phyloP scores from a whole-genome alignment of 2,329 filamentous ascomycete species.

The Plenodomus lindquistii region DNA sequence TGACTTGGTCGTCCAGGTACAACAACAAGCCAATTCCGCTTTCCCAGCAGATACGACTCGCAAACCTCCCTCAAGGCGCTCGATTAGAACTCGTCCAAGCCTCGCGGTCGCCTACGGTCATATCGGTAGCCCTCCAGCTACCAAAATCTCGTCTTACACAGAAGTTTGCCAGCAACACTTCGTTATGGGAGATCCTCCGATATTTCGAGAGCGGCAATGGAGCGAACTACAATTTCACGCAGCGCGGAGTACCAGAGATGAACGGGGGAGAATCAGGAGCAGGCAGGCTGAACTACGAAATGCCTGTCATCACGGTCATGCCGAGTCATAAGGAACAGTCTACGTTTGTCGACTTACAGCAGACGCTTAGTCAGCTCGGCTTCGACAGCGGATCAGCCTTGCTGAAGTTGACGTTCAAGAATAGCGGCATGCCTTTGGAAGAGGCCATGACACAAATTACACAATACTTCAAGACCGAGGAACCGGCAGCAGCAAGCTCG shows the following conservation, averaged over 20 bases:
- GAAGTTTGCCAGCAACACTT: constrained; percentile 86
- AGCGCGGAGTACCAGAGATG: constrained; percentile 71
- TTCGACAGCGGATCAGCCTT: constrained; percentile 83
- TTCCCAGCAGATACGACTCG: constrained; percentile 79
- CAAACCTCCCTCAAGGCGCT: constrained; percentile 80
- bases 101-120: constrained; percentile 80
- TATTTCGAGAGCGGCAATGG: constrained; percentile 73
- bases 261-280: constrained; percentile 57
- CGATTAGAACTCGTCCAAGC: constrained; percentile 90
- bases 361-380: constrained; percentile 83
- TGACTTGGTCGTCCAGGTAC: constrained; percentile 30
- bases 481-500: constrained; percentile 29
- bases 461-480: constrained; percentile 66
- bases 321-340: constrained; percentile 69
- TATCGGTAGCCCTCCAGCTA: constrained; percentile 87
- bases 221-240: constrained; percentile 74
- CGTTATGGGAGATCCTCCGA: constrained; percentile 85
- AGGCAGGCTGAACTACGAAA: constrained; percentile 85
- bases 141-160: constrained; percentile 75
- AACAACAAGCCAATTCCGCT: constrained; percentile 87
- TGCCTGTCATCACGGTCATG: constrained; percentile 81
- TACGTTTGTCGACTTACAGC: constrained; percentile 80
- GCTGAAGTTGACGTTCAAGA: constrained; percentile 75
- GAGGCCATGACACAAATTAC: constrained; percentile 84
- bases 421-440: constrained; percentile 76